phyloP scores from a whole-genome alignment of 169 alveolate genomes.

The Blepharisma undulans region DNA sequence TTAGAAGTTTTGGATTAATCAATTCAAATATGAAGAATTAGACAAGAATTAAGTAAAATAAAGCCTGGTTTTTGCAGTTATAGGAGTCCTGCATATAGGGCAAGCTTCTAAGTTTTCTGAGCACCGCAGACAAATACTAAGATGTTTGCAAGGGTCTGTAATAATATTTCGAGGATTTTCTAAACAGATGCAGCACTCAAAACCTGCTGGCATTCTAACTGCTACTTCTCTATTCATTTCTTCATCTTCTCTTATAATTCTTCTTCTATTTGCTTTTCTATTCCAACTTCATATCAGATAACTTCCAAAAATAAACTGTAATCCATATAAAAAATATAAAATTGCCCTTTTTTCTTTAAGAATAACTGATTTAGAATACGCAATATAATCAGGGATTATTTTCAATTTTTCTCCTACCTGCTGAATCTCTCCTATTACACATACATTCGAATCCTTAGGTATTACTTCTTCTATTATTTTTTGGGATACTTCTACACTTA shows the following conservation, averaged over 20 bases:
- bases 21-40: not conserved
- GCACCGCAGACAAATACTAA: not conserved
- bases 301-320: not conserved
- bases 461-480: not conserved
- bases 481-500: not conserved
- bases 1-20: not conserved
- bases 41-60: not conserved
- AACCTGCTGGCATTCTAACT: not conserved
- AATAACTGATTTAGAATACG: not conserved
- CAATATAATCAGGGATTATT: not conserved
- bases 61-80: not conserved
- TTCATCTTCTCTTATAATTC: not conserved
- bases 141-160: not conserved
- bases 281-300: not conserved
- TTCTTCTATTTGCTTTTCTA: not conserved
- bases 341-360: not conserved
- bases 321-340: not conserved
- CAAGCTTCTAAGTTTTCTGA: not conserved
- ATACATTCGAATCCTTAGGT: not conserved
- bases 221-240: not conserved
- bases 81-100: not conserved
- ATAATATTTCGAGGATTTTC: not conserved
- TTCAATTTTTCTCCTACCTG: not conserved
- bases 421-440: not conserved
- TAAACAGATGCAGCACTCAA: constrained; percentile 15